A percentile compares a stretch with the other conserved stretches of the same genome.
phyloP scores from a whole-genome alignment of 495 filamentous ascomycete genomes.

The Talaromyces nanjingensis region DNA sequence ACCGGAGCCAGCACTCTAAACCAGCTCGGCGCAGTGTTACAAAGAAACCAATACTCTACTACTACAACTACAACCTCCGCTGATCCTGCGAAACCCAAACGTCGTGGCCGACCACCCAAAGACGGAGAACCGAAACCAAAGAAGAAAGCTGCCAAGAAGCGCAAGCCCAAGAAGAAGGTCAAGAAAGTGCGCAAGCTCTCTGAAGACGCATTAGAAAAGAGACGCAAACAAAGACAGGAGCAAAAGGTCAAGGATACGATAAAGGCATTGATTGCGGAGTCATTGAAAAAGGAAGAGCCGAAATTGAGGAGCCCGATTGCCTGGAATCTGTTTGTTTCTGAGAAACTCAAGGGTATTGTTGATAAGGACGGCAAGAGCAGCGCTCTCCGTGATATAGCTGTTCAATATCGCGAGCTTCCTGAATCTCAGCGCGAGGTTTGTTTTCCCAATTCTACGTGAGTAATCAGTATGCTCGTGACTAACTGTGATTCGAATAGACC shows the following conservation, averaged over 20 bases:
- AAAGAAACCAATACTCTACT: background rate
- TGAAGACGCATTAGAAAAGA: constrained; percentile 5
- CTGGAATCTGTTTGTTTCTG: constrained; percentile 20
- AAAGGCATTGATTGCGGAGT: constrained; percentile 13
- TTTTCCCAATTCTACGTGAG: background rate
- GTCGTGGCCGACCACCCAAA: constrained; percentile 5
- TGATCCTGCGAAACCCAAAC: background rate
- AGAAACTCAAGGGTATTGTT: constrained; percentile 13
- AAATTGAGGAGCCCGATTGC: constrained; percentile 7
- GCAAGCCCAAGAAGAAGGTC: constrained; percentile 7
- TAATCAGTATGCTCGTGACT: background rate
- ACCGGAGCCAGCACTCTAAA: background rate
- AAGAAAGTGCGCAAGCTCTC: constrained; percentile 5
- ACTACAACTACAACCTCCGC: background rate
- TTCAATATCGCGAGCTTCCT: constrained; percentile 18
- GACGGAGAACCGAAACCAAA: background rate
- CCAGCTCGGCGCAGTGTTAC: background rate
- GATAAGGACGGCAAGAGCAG: background rate
- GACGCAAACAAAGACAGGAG: background rate
- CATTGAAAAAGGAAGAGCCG: constrained; percentile 27
- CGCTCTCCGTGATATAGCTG: constrained; percentile 14
- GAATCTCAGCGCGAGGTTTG: constrained; percentile 32
- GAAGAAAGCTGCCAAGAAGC: constrained; percentile 1
- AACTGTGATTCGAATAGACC: constrained; percentile 22
- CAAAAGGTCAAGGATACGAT: constrained; percentile 6